phyloP scores from a whole-genome alignment of 2,329 filamentous ascomycete species.

The Ceratocystiopsis brevicomis region DNA sequence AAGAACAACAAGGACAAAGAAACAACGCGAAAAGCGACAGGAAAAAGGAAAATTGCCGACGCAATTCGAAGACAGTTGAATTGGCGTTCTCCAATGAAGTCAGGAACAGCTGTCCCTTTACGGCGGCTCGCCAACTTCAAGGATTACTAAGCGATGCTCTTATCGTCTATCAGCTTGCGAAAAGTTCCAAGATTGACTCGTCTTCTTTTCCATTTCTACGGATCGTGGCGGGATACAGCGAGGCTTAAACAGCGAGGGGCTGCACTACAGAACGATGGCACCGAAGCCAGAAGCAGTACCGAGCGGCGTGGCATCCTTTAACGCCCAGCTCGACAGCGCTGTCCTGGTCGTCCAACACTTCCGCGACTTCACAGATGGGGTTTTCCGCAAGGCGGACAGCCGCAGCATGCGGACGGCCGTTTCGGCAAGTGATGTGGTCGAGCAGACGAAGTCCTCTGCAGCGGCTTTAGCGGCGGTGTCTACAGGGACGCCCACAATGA shows the following conservation, averaged over 20 bases:
- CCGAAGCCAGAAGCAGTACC: slow-evolving; percentile 6
- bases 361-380: not conserved
- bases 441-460: too few species aligned
- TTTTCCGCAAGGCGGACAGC: too few species aligned
- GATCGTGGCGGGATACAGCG: too few species aligned
- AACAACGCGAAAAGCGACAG: not conserved
- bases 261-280: not conserved
- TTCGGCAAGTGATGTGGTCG: too few species aligned
- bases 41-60: not conserved
- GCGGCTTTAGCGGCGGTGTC: too few species aligned
- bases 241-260: too few species aligned
- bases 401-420: too few species aligned
- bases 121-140: not conserved
- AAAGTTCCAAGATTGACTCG: too few species aligned
- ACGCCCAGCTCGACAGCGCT: slow-evolving; percentile 19
- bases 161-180: too few species aligned
- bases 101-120: slow-evolving; percentile 8
- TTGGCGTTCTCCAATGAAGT: too few species aligned
- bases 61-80: not conserved
- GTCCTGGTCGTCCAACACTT: slow-evolving; percentile 22
- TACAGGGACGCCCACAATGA: not conserved
- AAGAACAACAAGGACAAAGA: not conserved
- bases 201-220: too few species aligned
- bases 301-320: slow-evolving; percentile 18
- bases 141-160: too few species aligned